Conservation (phyloP, 148 eudicot species). For the Silene latifolia region DNA sequence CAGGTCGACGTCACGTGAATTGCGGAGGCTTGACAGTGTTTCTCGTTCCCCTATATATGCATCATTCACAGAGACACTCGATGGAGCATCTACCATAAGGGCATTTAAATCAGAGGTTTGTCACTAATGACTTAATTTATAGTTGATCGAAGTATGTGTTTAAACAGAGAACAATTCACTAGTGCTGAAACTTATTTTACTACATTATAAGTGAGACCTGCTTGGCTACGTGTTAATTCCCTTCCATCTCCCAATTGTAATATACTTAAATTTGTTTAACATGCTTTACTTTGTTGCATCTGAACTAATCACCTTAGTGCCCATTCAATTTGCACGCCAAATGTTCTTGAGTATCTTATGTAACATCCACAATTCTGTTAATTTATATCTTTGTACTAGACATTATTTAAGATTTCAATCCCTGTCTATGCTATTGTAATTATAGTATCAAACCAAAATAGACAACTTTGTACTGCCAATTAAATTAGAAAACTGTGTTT, state of each 20-base stretch:
- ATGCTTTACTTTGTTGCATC: too few species aligned
- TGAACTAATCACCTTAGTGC: background rate
- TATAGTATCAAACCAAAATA: background rate
- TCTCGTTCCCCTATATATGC: conserved; percentile 97
- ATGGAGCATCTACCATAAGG: conserved; percentile 88
- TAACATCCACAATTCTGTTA: background rate
- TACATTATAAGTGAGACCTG: too few species aligned
- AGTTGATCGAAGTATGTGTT: too few species aligned
- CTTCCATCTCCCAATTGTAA: too few species aligned
- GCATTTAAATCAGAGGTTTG: conserved; percentile 68
- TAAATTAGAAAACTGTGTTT: conserved; percentile 16
- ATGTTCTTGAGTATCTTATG: background rate
- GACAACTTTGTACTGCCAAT: background rate
- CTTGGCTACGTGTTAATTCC: too few species aligned
- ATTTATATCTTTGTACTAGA: background rate
- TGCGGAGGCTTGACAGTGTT: conserved; percentile 96
- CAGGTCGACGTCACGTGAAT: conserved; percentile 91
- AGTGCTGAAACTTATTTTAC: too few species aligned
- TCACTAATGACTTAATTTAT: too few species aligned
- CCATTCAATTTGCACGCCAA: background rate
- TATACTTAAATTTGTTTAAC: too few species aligned
- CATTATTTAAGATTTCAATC: conserved; percentile 2
- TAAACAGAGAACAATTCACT: too few species aligned
- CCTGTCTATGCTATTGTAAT: background rate
- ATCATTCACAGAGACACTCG: conserved; percentile 87